Base-by-base conservation (phyloP, 176 grass and related monocot genomes). In the Aechmea fasciata region DNA sequence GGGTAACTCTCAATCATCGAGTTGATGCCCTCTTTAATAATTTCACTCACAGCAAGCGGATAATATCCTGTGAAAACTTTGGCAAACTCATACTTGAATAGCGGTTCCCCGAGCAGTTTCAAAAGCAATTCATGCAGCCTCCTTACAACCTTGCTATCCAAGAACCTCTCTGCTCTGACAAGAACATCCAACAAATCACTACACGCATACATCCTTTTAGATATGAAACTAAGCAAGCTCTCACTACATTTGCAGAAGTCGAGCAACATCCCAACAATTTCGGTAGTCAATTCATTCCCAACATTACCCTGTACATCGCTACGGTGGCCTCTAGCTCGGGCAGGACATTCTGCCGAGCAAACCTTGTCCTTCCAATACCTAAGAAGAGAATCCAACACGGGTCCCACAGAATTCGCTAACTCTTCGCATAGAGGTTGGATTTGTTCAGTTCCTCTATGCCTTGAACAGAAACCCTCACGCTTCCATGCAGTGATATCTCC, bases 401-500 rank as follows among this genome's bases (percentile, higher is more conserved):
- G 87, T 19, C 84, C 85, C 9, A 90, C 82, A 66, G 84, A 99
- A 63, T 71, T 55, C 1, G 75, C 87, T 10, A 94, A 64, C 84
- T 84, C 82, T 71, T 83, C 70, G 2, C 84, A 64, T 2, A 99
- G 85, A 77, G 82, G 82, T 78, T 99, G 84, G n/a, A 99, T 90
- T 65, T 99, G 87, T 11, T 90, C 87, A n/a, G 78, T 73, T 11
- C 95, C 95, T 79, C 81, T 89, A 81, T 99, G 95, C 51, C 68
- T 87, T 2, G 83, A 85, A 83, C 95, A 99, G 79, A 99, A 99
- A 11, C 95, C 90, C 66, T 99, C 82, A 15, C 75, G 82, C 64
- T 99, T 90, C 95, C 95, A 99, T n/a, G 90, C 95, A 9, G 95
- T 94, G 25, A 80, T 68, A 70, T 99, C 95, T 53, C 95, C 95